Conservation (phyloP, 73 alveolate genomes). For the Paramecium tetraurelia region DNA sequence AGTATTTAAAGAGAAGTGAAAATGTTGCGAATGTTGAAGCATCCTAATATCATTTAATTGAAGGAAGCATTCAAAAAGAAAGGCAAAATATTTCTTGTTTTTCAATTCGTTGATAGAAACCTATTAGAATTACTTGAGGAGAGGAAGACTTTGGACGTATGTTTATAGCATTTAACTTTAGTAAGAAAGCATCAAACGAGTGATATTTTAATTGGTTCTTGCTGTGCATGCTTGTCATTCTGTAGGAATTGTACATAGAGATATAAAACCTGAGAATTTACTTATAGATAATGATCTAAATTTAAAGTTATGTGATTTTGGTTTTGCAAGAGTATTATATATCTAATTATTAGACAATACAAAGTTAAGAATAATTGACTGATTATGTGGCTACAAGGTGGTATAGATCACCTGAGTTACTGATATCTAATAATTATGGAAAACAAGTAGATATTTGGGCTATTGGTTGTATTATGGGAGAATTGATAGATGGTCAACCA, state of each 20-base stretch:
- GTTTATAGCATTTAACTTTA: background rate
- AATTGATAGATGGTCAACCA: slow-evolving; percentile 89
- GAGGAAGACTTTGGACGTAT: slow-evolving; percentile 52
- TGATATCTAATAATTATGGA: slow-evolving; percentile 65
- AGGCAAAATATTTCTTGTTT: slow-evolving; percentile 78
- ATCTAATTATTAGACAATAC: background rate
- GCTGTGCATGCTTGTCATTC: slow-evolving; percentile 67
- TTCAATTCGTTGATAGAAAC: slow-evolving; percentile 81
- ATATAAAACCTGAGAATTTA: slow-evolving; percentile 59
- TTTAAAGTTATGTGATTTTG: slow-evolving; percentile 63
- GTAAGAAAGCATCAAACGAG: slow-evolving; percentile 56
- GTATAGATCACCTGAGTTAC: slow-evolving; percentile 61
- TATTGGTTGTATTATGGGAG: slow-evolving; percentile 97
- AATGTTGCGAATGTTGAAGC: slow-evolving; percentile 86
- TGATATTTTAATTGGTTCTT: slow-evolving; percentile 53
- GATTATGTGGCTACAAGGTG: slow-evolving; percentile 65
- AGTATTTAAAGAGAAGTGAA: slow-evolving; percentile 93
- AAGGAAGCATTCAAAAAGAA: slow-evolving; percentile 90
- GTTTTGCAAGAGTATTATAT: slow-evolving; percentile 47
- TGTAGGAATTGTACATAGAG: slow-evolving; percentile 52
- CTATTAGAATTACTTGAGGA: slow-evolving; percentile 78
- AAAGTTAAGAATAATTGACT: slow-evolving; percentile 34
- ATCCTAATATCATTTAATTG: slow-evolving; percentile 83
- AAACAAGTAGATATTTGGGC: slow-evolving; percentile 94
- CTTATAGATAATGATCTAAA: slow-evolving; percentile 44